These are phyloP conservation scores for Rhypophila decipiens DNA, from an alignment of 495 filamentous ascomycete genomes.

Conservation along the genomic window DNA sequence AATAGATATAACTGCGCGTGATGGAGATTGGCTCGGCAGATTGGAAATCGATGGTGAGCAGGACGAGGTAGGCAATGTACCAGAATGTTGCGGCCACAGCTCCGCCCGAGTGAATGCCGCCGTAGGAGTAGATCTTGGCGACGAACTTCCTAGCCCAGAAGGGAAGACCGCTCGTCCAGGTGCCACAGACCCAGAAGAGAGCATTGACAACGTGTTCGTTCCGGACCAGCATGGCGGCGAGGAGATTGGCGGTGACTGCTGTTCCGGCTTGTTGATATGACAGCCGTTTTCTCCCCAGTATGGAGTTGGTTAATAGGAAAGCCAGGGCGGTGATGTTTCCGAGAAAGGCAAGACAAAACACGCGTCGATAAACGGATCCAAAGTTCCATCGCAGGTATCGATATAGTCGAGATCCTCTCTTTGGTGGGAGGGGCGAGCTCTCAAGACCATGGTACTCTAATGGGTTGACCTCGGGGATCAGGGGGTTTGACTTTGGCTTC, in stretches of 20 bases:
- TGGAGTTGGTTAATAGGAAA: conserved; percentile 9
- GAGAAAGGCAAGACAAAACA: conserved; percentile 28
- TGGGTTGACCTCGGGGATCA: conserved; percentile 5
- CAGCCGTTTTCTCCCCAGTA: conserved; percentile 3
- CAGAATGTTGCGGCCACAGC: conserved; percentile 62
- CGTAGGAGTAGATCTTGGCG: conserved; percentile 71
- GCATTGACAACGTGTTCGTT: conserved; percentile 72
- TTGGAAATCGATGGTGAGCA: conserved; percentile 36
- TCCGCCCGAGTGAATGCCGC: conserved; percentile 69
- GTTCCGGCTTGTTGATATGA: conserved; percentile 21
- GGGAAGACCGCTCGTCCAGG: conserved; percentile 52
- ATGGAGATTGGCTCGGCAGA: conserved; percentile 30
- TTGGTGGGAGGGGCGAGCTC: conserved; percentile 18
- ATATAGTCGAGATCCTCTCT: conserved; percentile 22
- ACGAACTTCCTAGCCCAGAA: conserved; percentile 56
- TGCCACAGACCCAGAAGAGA: conserved; percentile 56
- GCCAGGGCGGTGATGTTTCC: conserved; percentile 21
- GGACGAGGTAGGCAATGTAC: conserved; percentile 50
- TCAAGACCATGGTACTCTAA: conserved; percentile 11
- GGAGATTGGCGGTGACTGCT: conserved; percentile 43
- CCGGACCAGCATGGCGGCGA: conserved; percentile 52
- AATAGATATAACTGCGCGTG: conserved; percentile 43
- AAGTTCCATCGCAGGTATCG: conserved; percentile 29
- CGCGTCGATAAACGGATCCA: conserved; percentile 29
- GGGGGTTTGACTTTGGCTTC: background rate